These are phyloP conservation scores for Carex parvula DNA, from an alignment of 176 grass and related monocot genomes.

Conservation along the genomic window DNA sequence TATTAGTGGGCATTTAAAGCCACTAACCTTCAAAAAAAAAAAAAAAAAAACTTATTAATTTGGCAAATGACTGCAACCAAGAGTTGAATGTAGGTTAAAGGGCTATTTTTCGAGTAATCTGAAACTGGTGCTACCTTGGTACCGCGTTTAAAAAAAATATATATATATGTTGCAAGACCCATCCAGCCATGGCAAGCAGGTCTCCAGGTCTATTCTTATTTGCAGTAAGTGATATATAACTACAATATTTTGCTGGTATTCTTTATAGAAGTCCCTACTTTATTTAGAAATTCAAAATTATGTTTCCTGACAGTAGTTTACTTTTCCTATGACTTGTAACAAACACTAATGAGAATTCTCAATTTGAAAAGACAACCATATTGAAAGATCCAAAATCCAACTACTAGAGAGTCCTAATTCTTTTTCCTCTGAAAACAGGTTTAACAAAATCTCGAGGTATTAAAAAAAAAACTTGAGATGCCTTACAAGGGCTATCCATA, in stretches of 20 bases:
- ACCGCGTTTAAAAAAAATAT: background rate
- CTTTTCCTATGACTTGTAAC: background rate
- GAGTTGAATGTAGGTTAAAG: background rate
- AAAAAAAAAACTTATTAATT: background rate
- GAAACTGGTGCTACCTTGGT: background rate
- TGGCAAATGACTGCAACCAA: background rate
- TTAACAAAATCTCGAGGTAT: background rate
- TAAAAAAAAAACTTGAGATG: background rate
- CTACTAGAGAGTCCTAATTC: background rate
- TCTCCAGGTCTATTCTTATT: background rate
- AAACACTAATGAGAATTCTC: background rate
- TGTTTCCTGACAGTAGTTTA: background rate
- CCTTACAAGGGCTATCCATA: background rate
- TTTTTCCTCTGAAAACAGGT: background rate
- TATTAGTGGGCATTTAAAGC: background rate
- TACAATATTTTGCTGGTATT: background rate
- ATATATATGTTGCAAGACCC: background rate
- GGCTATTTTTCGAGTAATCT: background rate
- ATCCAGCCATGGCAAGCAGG: background rate
- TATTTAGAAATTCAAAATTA: slow-evolving; percentile 7
- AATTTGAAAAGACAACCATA: background rate
- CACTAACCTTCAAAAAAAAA: too few relatives aligned
- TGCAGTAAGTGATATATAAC: background rate
- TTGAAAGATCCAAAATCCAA: background rate
- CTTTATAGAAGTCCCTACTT: background rate